Percentiles rank a stretch among this genome's conserved stretches.
Evolutionary conservation across 352 stramenopile species (phyloP).

Genomic region (Stephanocyclus meneghinianus): DNA sequence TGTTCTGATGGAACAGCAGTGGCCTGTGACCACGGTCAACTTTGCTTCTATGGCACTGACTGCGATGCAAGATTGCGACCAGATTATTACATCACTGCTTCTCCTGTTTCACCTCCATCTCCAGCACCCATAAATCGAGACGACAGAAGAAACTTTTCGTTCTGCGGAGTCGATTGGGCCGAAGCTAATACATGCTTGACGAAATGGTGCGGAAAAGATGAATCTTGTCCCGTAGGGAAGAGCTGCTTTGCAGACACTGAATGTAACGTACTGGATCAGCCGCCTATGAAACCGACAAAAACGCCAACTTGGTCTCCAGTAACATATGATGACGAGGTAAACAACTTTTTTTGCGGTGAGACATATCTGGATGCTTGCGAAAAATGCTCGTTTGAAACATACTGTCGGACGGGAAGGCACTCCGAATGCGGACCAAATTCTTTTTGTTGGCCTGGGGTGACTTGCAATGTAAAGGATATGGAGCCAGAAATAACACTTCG

Average conservation of each 20-base stretch:
- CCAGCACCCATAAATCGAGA: not conserved
- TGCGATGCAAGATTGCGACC: slow-evolving; percentile 20
- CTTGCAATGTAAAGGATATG: slow-evolving; percentile 33
- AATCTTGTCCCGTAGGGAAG: slow-evolving; percentile 7
- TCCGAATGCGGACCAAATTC: slow-evolving; percentile 2
- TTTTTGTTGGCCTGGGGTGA: slow-evolving; percentile 31
- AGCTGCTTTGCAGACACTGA: slow-evolving; percentile 21
- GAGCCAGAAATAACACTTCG: slow-evolving; percentile 10
- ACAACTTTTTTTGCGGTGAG: slow-evolving; percentile 24
- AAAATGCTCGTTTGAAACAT: slow-evolving; percentile 20
- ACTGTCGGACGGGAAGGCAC: slow-evolving; percentile 24
- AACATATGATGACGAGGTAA: slow-evolving; percentile 23
- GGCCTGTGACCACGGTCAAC: slow-evolving; percentile 15
- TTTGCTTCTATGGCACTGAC: slow-evolving; percentile 22
- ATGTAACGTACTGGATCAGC: slow-evolving; percentile 12
- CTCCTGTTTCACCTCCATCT: not conserved
- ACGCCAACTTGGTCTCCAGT: slow-evolving; percentile 23
- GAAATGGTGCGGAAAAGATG: slow-evolving; percentile 10
- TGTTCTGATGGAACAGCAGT: slow-evolving; percentile 9
- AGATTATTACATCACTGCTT: slow-evolving; percentile 11
- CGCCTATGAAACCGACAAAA: slow-evolving; percentile 14
- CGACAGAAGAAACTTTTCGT: slow-evolving; percentile 3
- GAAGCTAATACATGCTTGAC: slow-evolving; percentile 13
- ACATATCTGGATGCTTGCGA: slow-evolving; percentile 21
- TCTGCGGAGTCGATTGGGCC: slow-evolving; percentile 15